phyloP scores from a whole-genome alignment of 1,284 basidiomycete genomes.

The Malassezia dermatis region DNA sequence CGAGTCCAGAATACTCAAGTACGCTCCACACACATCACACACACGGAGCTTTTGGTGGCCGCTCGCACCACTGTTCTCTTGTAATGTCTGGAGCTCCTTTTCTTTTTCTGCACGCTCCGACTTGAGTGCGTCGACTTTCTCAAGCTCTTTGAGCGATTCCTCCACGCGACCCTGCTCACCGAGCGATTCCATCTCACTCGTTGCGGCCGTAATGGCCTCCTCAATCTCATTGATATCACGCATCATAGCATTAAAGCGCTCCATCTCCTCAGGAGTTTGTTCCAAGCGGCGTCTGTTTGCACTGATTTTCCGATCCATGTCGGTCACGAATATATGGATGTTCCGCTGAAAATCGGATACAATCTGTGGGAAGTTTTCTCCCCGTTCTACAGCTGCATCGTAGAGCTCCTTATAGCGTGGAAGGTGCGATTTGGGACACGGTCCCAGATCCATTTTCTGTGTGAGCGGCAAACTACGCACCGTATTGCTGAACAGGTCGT shows the following conservation, averaged over 20 bases:
- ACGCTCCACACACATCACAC: constrained; percentile 98
- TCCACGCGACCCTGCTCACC: constrained; percentile 98
- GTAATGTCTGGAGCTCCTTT: constrained; percentile 86
- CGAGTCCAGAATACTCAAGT: constrained; percentile 91
- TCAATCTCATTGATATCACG: constrained; percentile 98
- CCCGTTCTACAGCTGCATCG: constrained; percentile 63
- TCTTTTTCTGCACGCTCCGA: constrained; percentile 92
- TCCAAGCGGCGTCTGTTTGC: constrained; percentile 87
- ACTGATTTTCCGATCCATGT: constrained; percentile 91
- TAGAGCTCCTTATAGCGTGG: constrained; percentile 89
- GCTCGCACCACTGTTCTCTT: constrained; percentile 93
- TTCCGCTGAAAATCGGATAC: constrained; percentile 66
- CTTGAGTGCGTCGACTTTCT: constrained; percentile 93
- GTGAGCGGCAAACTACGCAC: constrained; percentile 53
- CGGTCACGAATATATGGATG: constrained; percentile 89
- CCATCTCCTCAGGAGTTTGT: constrained; percentile 99
- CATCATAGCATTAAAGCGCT: constrained; percentile 96
- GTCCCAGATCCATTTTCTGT: constrained; percentile 98
- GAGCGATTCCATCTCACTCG: constrained; percentile 89
- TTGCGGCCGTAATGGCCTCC: constrained; percentile 92
- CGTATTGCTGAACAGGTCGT: constrained; percentile 94
- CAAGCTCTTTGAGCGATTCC: constrained; percentile 92
- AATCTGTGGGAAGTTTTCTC: constrained; percentile 46
- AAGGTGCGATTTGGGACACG: constrained; percentile 92
- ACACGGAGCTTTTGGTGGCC: constrained; percentile 98